phyloP scores from a whole-genome alignment of 208 protist species.

The Leishmania amazonensis region DNA sequence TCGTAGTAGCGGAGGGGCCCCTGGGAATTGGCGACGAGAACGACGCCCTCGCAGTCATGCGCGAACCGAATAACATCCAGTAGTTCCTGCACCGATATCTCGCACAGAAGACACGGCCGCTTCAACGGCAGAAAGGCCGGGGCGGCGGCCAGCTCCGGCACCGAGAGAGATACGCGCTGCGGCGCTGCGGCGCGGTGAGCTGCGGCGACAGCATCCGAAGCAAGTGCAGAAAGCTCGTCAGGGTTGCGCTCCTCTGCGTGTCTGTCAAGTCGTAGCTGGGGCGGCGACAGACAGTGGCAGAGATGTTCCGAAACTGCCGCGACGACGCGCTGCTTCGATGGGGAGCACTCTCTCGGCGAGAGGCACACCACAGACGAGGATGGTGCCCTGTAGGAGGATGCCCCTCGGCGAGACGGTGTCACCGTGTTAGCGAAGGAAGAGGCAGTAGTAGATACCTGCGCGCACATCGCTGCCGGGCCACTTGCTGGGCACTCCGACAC shows the following conservation, averaged over 20 bases:
- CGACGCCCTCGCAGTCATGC: slow-evolving; percentile 17
- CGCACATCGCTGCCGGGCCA: neutral
- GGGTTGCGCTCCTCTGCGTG: neutral
- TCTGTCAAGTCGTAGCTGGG: neutral
- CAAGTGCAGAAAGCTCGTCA: neutral
- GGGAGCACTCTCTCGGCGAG: neutral
- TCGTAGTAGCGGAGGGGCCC: neutral
- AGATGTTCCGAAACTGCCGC: neutral
- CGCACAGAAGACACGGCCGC: neutral
- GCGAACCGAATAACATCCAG: slow-evolving; percentile 7
- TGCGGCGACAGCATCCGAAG: neutral
- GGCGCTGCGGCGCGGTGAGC: neutral
- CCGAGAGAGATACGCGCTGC: neutral
- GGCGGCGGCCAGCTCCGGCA: neutral
- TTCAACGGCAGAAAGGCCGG: neutral
- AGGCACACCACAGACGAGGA: slow-evolving; percentile 1
- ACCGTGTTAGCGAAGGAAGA: neutral
- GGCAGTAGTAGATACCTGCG: neutral
- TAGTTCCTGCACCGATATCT: slow-evolving; percentile 8
- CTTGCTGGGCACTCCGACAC: too few species aligned
- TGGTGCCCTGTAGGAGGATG: neutral
- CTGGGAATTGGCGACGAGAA: neutral
- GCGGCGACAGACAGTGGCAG: too few species aligned
- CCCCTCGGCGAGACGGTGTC: neutral
- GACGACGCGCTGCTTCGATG: neutral